These are phyloP conservation scores for Gossypium davidsonii DNA, from an alignment of 441 rosid species.

Conservation along the genomic window DNA sequence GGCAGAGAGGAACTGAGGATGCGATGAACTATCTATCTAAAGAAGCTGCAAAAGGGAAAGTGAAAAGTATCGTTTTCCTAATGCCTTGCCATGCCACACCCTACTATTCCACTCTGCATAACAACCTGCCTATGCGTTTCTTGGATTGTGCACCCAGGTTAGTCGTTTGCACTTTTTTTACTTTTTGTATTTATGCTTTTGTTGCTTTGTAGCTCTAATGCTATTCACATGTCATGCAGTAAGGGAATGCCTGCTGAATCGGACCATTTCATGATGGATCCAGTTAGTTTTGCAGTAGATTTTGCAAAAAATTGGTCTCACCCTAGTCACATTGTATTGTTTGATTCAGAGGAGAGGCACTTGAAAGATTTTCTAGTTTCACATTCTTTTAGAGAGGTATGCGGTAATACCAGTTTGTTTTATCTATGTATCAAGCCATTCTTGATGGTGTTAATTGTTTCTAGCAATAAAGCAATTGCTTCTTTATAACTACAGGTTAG, in stretches of 20 bases:
- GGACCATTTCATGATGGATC: constrained; percentile 63
- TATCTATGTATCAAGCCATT: neutral
- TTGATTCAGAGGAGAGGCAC: constrained; percentile 55
- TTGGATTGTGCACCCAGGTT: constrained; percentile 87
- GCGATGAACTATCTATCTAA: constrained; percentile 74
- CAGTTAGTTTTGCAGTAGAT: constrained; percentile 47
- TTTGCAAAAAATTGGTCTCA: constrained; percentile 49
- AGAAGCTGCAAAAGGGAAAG: constrained; percentile 58
- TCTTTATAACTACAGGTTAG: constrained; percentile 32
- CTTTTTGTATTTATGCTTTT: constrained; percentile 1
- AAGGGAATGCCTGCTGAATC: constrained; percentile 59
- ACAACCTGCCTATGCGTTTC: constrained; percentile 60
- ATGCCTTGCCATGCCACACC: constrained; percentile 97
- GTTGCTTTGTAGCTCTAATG: constrained; percentile 10
- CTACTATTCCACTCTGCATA: constrained; percentile 73
- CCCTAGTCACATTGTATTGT: constrained; percentile 71
- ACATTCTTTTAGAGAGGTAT: constrained; percentile 69
- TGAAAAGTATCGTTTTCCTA: constrained; percentile 60
- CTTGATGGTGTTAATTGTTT: neutral
- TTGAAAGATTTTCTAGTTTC: constrained; percentile 47
- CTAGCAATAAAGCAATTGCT: neutral
- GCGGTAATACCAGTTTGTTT: neutral
- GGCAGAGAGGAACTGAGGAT: constrained; percentile 89
- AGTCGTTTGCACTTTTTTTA: neutral
- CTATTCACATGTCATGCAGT: constrained; percentile 29